Base-by-base conservation (phyloP, 805 yeast species). In the Kluyveromyces lactis region DNA sequence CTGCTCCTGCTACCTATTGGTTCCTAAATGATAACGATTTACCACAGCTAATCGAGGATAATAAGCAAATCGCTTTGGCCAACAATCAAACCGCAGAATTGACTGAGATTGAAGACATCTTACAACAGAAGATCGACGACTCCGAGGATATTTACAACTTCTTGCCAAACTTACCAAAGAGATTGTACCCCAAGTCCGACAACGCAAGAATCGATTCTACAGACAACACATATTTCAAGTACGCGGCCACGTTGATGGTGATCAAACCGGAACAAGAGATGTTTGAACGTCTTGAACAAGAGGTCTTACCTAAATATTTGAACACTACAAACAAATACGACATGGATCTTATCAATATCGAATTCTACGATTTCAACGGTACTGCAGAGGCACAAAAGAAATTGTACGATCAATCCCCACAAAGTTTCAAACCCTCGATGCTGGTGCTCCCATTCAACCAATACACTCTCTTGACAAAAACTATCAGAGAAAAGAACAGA, bases 181-280 rank as follows among this genome's bases (percentile, higher is more conserved):
- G 39, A 12, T 34, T 56, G 15, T 57, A 40, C 39, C 42, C 56
- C 34, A 44, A 53, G 28, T 40, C 58, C 3, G 38, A 48, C 21
- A 30, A 30, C 21, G 33, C 21, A 11, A 30, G 21, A 15, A 30
- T 30, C 18, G 21, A 30, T n/a, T 26, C 43, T 9, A 40, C 39
- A 18, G 42, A 56, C 3, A 39, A 55, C 9, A 59, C 65, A 34
- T 53, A 58, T 35, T 51, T 57, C 18, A 45, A 49, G 12, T 50
- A 63, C 32, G 62, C 68, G 0, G 66, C 70, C 31, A 75, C 73
- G 44, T 53, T 80, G 4, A 78, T 80, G 79, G 80, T 79, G 5
- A 60, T 78, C n/a, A 67, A 63, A 30, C 86, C 86, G 3, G 63
- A 63, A 4, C 36, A 41, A 6, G 45, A 50, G 23, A 31, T 50